Conservation (phyloP, 768 basidiomycete species). For the Gelatoporia subvermispora region DNA sequence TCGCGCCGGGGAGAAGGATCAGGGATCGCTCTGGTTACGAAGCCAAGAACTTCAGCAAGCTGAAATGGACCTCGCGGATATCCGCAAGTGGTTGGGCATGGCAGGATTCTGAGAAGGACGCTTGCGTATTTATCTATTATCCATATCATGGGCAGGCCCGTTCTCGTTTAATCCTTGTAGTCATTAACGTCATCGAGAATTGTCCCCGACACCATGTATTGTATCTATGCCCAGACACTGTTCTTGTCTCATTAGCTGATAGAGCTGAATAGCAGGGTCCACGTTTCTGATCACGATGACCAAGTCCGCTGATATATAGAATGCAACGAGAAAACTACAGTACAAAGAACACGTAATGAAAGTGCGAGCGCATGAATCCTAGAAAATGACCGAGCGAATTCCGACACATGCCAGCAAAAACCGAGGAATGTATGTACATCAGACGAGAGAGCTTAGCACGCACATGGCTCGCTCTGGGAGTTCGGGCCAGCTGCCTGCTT, state of each 20-base stretch:
- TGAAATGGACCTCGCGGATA: conserved; percentile 59
- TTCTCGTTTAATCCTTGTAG: conserved; percentile 1
- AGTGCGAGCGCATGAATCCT: conserved; percentile 7
- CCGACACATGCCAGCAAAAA: conserved; percentile 10
- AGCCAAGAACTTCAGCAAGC: conserved; percentile 56
- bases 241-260: no score
- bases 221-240: neutral
- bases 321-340: conserved; percentile 16
- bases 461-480: conserved; percentile 64
- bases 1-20: conserved; percentile 34
- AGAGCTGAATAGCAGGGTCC: neutral
- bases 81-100: conserved; percentile 61
- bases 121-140: neutral
- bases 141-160: conserved; percentile 3
- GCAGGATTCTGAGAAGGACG: conserved; percentile 50
- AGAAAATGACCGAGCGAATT: conserved; percentile 13
- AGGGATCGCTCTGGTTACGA: conserved; percentile 50
- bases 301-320: conserved; percentile 16
- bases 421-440: conserved; percentile 4
- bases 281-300: neutral
- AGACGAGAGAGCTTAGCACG: conserved; percentile 48
- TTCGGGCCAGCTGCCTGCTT: conserved; percentile 50
- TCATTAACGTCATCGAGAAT: no score
- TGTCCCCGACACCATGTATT: neutral
- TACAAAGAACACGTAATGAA: conserved; percentile 37